phyloP scores from a whole-genome alignment of 2,329 filamentous ascomycete species.

The Hymenoscyphus fructigenus region DNA sequence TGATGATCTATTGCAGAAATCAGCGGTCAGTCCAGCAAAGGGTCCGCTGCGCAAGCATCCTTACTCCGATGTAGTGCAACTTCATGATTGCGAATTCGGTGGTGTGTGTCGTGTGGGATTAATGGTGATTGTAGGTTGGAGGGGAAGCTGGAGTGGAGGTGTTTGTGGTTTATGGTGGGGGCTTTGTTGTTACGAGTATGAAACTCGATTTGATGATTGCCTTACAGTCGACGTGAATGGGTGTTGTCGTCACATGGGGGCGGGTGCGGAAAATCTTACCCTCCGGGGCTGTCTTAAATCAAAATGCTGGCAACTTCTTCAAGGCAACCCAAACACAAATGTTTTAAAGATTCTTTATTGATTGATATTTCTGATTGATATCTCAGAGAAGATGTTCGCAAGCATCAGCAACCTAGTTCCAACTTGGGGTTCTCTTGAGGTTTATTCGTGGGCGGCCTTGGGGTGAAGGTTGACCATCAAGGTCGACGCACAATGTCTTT shows the following conservation, averaged over 20 bases:
- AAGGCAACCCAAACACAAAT: too few species aligned
- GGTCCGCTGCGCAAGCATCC: slow-evolving; percentile 11
- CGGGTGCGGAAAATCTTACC: background rate
- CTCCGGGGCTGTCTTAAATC: too few species aligned
- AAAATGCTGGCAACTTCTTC: too few species aligned
- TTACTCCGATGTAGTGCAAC: slow-evolving; percentile 83
- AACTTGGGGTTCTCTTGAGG: too few species aligned
- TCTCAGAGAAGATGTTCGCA: too few species aligned
- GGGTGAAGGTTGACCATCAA: too few species aligned
- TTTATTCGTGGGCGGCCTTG: too few species aligned
- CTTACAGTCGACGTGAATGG: slow-evolving; percentile 1
- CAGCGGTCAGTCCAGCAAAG: slow-evolving; percentile 28
- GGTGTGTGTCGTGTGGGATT: background rate
- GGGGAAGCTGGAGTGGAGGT: slow-evolving; percentile 1
- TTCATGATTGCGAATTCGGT: slow-evolving; percentile 63
- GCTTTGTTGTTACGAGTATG: slow-evolving; percentile 2
- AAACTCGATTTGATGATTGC: slow-evolving; percentile 10
- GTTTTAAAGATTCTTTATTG: too few species aligned
- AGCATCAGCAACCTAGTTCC: too few species aligned
- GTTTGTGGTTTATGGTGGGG: slow-evolving; percentile 7
- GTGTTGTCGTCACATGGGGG: slow-evolving; percentile 13
- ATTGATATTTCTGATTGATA: too few species aligned
- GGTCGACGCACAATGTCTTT: too few species aligned
- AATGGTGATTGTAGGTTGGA: background rate
- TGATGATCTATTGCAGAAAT: slow-evolving; percentile 63